Conservation (phyloP, 495 filamentous ascomycete species). For the Geoglossum glabrum region DNA sequence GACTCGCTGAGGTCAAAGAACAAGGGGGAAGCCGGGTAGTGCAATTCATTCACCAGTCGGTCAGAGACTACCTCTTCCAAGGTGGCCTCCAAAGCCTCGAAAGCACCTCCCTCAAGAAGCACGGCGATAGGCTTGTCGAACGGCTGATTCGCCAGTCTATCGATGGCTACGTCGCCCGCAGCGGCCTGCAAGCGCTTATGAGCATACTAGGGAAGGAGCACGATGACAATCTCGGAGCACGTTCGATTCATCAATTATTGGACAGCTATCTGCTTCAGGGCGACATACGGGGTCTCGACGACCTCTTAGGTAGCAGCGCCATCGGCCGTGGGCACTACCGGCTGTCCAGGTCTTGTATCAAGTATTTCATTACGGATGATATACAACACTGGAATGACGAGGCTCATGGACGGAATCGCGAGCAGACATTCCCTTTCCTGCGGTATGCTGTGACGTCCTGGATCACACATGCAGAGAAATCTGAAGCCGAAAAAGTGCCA, state of each 20-base stretch:
- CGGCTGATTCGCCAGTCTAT: too few species aligned
- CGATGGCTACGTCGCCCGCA: not conserved
- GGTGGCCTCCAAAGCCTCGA: too few species aligned
- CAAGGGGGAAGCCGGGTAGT: not conserved
- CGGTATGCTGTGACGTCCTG: not conserved
- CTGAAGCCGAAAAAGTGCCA: not conserved
- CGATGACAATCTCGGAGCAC: too few species aligned
- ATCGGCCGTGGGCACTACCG: slow-evolving; percentile 15
- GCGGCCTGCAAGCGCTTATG: not conserved
- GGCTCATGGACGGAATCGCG: not conserved
- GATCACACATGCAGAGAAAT: not conserved
- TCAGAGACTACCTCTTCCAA: not conserved
- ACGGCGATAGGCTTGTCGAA: too few species aligned
- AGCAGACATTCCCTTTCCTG: not conserved
- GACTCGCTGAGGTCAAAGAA: slow-evolving; percentile 16
- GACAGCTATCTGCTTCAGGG: too few species aligned
- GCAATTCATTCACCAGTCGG: not conserved
- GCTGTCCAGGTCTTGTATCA: not conserved
- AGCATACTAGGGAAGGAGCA: not conserved
- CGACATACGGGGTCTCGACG: slow-evolving; percentile 12
- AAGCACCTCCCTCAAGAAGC: too few species aligned
- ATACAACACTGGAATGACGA: not conserved
- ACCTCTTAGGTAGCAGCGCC: not conserved
- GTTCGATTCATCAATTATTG: too few species aligned
- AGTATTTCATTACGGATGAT: not conserved